These are phyloP conservation scores for Emergomyces orientalis DNA, from an alignment of 2,329 filamentous ascomycete genomes.

Conservation along the genomic window DNA sequence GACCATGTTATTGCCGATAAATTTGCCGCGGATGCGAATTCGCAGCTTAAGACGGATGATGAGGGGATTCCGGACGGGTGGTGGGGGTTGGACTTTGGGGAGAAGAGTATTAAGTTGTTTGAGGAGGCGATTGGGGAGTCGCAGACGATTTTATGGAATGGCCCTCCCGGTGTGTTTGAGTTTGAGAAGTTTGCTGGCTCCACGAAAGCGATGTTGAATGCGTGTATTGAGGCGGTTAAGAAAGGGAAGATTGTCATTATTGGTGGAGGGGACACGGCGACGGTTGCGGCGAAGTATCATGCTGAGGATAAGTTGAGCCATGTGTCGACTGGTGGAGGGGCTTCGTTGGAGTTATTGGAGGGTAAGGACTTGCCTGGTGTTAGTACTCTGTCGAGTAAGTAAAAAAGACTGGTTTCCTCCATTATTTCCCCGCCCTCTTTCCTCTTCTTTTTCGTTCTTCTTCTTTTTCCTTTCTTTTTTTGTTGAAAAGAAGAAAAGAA, in stretches of 20 bases:
- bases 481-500: background rate
- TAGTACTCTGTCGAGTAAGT: constrained; percentile 72
- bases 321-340: constrained; percentile 93
- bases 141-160: constrained; percentile 98
- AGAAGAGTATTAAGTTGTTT: constrained; percentile 81
- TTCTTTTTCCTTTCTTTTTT: background rate
- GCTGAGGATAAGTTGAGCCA: constrained; percentile 97
- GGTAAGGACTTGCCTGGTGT: constrained; percentile 97
- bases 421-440: background rate
- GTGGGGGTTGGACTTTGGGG: constrained; percentile 94
- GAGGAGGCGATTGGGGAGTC: constrained; percentile 76
- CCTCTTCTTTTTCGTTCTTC: background rate
- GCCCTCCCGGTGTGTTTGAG: constrained; percentile 94
- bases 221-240: constrained; percentile 70
- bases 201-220: constrained; percentile 86
- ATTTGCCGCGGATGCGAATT: constrained; percentile 76
- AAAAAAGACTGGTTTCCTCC: constrained; percentile 21
- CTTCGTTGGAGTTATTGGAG: constrained; percentile 90
- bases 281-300: constrained; percentile 92
- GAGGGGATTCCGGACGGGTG: constrained; percentile 91
- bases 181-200: constrained; percentile 87
- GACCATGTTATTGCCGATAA: constrained; percentile 97
- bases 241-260: constrained; percentile 95
- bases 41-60: constrained; percentile 71
- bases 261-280: constrained; percentile 94